Base-by-base conservation (phyloP, 1,284 basidiomycete species). In the Cryptococcus maquisensis region DNA sequence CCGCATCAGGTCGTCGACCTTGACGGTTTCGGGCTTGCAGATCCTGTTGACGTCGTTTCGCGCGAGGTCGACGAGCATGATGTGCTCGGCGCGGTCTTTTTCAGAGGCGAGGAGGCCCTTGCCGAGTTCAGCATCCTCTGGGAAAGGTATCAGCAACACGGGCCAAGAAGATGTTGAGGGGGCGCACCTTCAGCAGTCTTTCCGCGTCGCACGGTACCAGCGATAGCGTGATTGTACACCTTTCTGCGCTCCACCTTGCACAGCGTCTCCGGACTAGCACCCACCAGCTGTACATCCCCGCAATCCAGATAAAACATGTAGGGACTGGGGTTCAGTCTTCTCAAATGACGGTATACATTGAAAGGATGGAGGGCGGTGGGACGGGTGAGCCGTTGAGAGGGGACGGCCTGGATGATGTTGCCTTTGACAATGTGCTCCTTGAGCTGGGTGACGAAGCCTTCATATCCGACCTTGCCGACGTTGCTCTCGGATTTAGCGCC, bases 301-400 rank as follows among this genome's bases (percentile, higher is more conserved):
- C 91, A 94, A 67, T 98, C 90, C 61, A 99, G 76, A 74, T 95
- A 99, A 78, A 96, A 99, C 95, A 97, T 98, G 78, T 99, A 98
- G 5, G 96, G 96, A 52, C 90, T 94, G 0, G 96, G 96, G 71
- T 99, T 99, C 59, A 98, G 83, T 66, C 94, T 87, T 47, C 96
- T 85, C 44, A 99, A 80, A 56, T 92, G 88, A 23, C 96, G 83
- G 74, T 94, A 97, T 13, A 88, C 91, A 78, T 98, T 99, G 81
- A 99, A 99, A 0, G 96, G 94, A 74, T 98, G 93, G 28, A 99
- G 79, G 20, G 82, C 76, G 0, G 96, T 98, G 51, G 87, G 86
- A 39, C 91, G 83, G 16, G 87, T 80, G 38, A 98, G 80, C 16
- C 95, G 82, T 73, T 98, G 96, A 16, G 90, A 93, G 1, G 96